phyloP scores from a whole-genome alignment of 805 yeast species.

The Candida manassasensis region DNA sequence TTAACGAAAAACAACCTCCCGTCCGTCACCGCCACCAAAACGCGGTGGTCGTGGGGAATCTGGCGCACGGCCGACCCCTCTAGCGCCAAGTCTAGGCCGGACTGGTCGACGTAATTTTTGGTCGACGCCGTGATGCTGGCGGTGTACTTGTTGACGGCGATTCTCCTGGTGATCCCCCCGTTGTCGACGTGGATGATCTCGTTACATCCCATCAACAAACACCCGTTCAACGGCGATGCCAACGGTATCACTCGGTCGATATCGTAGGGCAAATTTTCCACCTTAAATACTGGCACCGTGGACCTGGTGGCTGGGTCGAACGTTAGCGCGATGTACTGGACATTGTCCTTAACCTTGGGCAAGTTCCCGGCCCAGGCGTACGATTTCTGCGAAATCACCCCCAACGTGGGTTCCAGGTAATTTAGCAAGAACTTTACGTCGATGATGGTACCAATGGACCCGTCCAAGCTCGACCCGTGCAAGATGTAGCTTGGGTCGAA shows the following conservation, averaged over 20 bases:
- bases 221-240: conserved; percentile 63
- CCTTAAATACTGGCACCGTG: conserved; percentile 64
- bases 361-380: conserved; percentile 79
- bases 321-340: conserved; percentile 58
- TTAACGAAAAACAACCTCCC: conserved; percentile 34
- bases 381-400: conserved; percentile 50
- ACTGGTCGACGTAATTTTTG: conserved; percentile 42
- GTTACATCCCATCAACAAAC: conserved; percentile 67
- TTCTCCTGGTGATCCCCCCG: conserved; percentile 61
- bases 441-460: conserved; percentile 56
- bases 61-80: conserved; percentile 45
- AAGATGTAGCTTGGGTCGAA: conserved; percentile 56
- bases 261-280: conserved; percentile 71
- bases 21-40: conserved; percentile 24
- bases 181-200: conserved; percentile 76
- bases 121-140: conserved; percentile 29
- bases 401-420: conserved; percentile 80
- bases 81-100: conserved; percentile 47
- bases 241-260: conserved; percentile 60
- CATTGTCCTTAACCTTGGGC: conserved; percentile 56
- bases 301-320: conserved; percentile 54
- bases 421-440: conserved; percentile 70
- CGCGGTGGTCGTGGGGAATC: conserved; percentile 33
- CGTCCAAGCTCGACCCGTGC: conserved; percentile 51
- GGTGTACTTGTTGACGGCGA: conserved; percentile 57